A percentile compares a stretch with the other conserved stretches of the same genome.
phyloP scores from a whole-genome alignment of 441 rosid species.

The Breynia disticha region DNA sequence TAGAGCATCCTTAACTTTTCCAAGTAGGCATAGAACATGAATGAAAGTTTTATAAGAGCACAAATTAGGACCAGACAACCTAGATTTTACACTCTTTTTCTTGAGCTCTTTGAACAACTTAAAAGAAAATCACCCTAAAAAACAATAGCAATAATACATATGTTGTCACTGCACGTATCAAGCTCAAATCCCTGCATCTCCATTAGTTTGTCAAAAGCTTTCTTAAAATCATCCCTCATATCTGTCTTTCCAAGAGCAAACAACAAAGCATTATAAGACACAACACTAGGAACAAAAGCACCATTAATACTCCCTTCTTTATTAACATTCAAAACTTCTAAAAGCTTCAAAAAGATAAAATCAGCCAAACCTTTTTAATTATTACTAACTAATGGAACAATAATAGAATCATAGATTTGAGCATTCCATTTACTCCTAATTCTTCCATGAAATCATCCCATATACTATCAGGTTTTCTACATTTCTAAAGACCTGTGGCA shows the following conservation, averaged over 20 bases:
- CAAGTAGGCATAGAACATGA: too few species aligned
- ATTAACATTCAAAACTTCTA: constrained; percentile 25
- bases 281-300: constrained; percentile 34
- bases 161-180: constrained; percentile 59
- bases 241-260: constrained; percentile 51
- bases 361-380: constrained; percentile 45
- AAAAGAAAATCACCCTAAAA: constrained; percentile 73
- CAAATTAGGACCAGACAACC: constrained; percentile 45
- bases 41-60: too few species aligned
- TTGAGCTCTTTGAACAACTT: constrained; percentile 73
- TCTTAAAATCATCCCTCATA: constrained; percentile 48
- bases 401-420: constrained; percentile 48
- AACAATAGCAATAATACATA: constrained; percentile 77
- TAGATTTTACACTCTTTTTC: constrained; percentile 26
- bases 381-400: constrained; percentile 55
- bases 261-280: constrained; percentile 56
- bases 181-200: constrained; percentile 35
- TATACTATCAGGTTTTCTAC: too few species aligned
- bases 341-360: constrained; percentile 57
- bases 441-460: too few species aligned
- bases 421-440: constrained; percentile 33
- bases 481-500: too few species aligned
- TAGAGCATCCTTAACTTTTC: too few species aligned
- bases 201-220: constrained; percentile 39
- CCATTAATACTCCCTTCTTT: constrained; percentile 7